phyloP scores from a whole-genome alignment of 169 alveolate genomes.

The Pseudocohnilembus persalinus region DNA sequence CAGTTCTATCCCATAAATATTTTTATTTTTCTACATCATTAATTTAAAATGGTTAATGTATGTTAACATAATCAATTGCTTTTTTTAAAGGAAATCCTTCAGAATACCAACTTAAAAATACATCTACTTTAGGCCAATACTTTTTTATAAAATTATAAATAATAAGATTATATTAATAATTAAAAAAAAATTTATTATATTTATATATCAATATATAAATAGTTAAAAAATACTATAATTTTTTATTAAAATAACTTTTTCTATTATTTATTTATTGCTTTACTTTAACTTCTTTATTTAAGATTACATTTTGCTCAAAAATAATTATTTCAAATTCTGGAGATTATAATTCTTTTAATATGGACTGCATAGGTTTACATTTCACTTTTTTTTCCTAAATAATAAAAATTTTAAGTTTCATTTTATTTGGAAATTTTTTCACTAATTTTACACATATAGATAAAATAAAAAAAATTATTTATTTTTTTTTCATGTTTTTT shows the following conservation, averaged over 20 bases:
- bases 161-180: conserved; percentile 49
- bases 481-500: too few relatives aligned
- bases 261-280: conserved; percentile 7
- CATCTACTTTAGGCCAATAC: conserved; percentile 61
- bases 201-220: too few relatives aligned
- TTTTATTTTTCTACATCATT: conserved; percentile 59
- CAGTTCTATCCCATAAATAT: conserved; percentile 61
- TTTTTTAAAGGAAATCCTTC: conserved; percentile 63
- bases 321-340: conserved; percentile 55
- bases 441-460: too few relatives aligned
- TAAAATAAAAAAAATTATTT: too few relatives aligned
- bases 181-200: not conserved
- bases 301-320: conserved; percentile 59
- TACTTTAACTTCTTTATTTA: conserved; percentile 56
- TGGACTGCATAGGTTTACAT: conserved; percentile 57
- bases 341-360: conserved; percentile 43
- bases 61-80: conserved; percentile 47
- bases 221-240: too few relatives aligned
- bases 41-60: conserved; percentile 54
- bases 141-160: conserved; percentile 49
- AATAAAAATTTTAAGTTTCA: not conserved
- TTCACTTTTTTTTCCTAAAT: conserved; percentile 8
- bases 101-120: conserved; percentile 54
- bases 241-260: too few relatives aligned
- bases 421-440: too few relatives aligned